A percentile compares a stretch with the other conserved stretches of the same genome.
Conservation (phyloP, 2,329 filamentous ascomycete species). For the Stylonectria norvegica region DNA sequence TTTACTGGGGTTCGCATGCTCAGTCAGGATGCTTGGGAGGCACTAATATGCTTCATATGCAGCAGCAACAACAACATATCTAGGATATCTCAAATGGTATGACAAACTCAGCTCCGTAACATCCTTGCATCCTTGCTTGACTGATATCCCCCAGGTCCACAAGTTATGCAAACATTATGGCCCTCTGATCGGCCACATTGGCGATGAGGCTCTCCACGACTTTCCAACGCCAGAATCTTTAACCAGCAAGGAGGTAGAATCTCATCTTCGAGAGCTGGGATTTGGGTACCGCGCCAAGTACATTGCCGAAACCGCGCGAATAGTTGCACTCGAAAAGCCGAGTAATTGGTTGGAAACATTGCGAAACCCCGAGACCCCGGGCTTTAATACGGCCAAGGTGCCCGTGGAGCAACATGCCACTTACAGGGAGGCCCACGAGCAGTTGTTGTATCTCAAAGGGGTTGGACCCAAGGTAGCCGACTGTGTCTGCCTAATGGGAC, state of each 20-base stretch:
- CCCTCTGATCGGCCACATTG: conserved; percentile 66
- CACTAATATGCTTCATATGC: conserved; percentile 91
- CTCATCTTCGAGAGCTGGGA: conserved; percentile 73
- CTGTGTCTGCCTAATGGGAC: conserved; percentile 92
- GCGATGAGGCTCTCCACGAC: conserved; percentile 73
- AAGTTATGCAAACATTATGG: conserved; percentile 89
- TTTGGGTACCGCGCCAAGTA: conserved; percentile 96
- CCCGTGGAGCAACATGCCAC: conserved; percentile 52
- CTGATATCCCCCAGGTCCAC: conserved; percentile 54
- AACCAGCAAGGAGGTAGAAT: conserved; percentile 71
- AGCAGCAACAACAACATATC: conserved; percentile 98
- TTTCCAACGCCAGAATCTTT: conserved; percentile 77
- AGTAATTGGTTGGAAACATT: conserved; percentile 73
- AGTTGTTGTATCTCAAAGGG: conserved; percentile 74
- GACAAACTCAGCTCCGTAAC: neutral
- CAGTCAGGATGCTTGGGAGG: conserved; percentile 94
- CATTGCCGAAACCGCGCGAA: conserved; percentile 77
- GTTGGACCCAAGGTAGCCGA: conserved; percentile 97
- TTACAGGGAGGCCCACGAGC: conserved; percentile 76
- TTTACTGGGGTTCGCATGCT: conserved; percentile 92
- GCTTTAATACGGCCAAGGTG: conserved; percentile 44
- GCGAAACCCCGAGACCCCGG: conserved; percentile 70
- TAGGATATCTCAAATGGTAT: conserved; percentile 90
- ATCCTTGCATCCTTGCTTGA: neutral
- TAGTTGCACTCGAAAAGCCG: conserved; percentile 65